Percentiles rank a stretch among this genome's conserved stretches.
phyloP scores from a whole-genome alignment of 225 moss, liverwort and hornwort species.

The Pseudoscleropodium purum region DNA sequence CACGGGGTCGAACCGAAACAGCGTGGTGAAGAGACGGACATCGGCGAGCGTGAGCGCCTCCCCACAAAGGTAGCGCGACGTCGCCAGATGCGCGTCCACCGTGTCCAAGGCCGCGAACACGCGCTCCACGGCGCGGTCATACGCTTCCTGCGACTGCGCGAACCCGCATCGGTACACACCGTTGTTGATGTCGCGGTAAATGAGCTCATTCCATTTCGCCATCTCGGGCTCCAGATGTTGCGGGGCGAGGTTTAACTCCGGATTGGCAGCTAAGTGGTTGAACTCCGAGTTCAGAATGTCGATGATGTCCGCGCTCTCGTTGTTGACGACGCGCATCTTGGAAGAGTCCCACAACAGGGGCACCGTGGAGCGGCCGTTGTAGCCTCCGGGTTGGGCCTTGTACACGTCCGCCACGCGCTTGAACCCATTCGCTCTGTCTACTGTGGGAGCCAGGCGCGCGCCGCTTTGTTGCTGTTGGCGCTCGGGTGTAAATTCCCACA shows the following conservation, averaged over 20 bases:
- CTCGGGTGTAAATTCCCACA: constrained; percentile 61
- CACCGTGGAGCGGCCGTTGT: constrained; percentile 86
- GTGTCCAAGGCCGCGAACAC: constrained; percentile 57
- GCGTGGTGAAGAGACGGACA: constrained; percentile 77
- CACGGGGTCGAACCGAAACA: constrained; percentile 91
- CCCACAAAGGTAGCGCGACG: constrained; percentile 80
- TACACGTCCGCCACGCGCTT: constrained; percentile 68
- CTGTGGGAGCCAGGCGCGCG: constrained; percentile 24
- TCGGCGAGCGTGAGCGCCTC: constrained; percentile 70
- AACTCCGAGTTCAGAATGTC: constrained; percentile 87
- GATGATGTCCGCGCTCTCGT: constrained; percentile 95
- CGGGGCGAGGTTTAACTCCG: constrained; percentile 64
- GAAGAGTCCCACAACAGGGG: constrained; percentile 84
- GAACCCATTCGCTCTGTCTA: constrained; percentile 58
- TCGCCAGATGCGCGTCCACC: constrained; percentile 62
- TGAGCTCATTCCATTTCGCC: constrained; percentile 60
- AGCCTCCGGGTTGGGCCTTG: constrained; percentile 60
- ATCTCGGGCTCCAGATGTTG: constrained; percentile 34
- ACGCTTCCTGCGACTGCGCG: constrained; percentile 80
- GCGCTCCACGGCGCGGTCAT: constrained; percentile 56
- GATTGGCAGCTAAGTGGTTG: constrained; percentile 63
- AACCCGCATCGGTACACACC: constrained; percentile 97
- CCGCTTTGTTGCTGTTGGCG: neutral
- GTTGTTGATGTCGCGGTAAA: constrained; percentile 79
- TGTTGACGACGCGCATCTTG: constrained; percentile 63